A percentile compares a stretch with the other conserved stretches of the same genome.
phyloP scores from a whole-genome alignment of 345 rosid species.

The Clarkia xantiana region DNA sequence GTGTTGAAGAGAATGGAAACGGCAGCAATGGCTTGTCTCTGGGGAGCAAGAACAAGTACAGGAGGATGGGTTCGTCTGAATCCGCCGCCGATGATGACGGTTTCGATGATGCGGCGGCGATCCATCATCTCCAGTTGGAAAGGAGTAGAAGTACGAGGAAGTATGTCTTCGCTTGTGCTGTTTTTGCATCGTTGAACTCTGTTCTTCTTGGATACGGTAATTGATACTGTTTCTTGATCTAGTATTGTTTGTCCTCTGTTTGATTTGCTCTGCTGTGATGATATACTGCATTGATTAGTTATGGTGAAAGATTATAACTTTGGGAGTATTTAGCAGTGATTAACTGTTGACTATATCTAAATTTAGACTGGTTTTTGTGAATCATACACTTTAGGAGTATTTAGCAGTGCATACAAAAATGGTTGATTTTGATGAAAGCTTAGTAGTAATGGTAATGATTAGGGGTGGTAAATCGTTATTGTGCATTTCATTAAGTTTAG shows the following conservation, averaged over 20 bases:
- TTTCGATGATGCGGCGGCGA: constrained; percentile 18
- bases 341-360: too few relatives aligned
- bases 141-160: constrained; percentile 30
- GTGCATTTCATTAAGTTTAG: too few relatives aligned
- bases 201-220: constrained; percentile 93
- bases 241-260: too few relatives aligned
- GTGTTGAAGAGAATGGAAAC: constrained; percentile 38
- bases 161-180: constrained; percentile 59
- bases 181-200: constrained; percentile 74
- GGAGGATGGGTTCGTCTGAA: constrained; percentile 51
- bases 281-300: not conserved
- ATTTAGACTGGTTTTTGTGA: too few relatives aligned
- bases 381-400: too few relatives aligned
- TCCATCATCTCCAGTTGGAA: constrained; percentile 16
- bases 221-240: not conserved
- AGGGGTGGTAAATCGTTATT: too few relatives aligned
- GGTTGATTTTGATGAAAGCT: too few relatives aligned
- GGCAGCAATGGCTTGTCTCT: constrained; percentile 29
- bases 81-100: constrained; percentile 12
- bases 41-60: constrained; percentile 58
- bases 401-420: too few relatives aligned
- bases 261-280: not conserved
- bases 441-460: too few relatives aligned
- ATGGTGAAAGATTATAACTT: too few relatives aligned
- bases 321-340: too few relatives aligned